Base-by-base conservation (phyloP, 73 alveolate genomes). In the Uronychia setigera region DNA sequence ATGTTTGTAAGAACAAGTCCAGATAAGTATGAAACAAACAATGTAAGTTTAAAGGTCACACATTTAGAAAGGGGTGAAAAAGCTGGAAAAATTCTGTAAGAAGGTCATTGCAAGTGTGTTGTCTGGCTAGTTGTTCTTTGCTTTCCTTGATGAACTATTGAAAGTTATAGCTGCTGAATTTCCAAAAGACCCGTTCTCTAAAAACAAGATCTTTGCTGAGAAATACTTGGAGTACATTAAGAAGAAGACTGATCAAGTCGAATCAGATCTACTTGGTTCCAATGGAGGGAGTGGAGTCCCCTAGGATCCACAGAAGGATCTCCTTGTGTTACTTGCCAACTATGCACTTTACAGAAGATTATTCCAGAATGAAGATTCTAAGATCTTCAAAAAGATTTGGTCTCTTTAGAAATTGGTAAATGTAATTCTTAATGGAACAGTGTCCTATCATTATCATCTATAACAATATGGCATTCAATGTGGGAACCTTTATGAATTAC, bases 331-430 rank as follows among this genome's bases (percentile, higher is more conserved):
- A 31, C 82, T 96, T 26, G 87, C 93, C 59, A 92, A 87, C 78
- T 96, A 96, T 82, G 94, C 97, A 1, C 80, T 96, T 33, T 93
- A 88, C 77, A 79, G 98, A 74, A 93, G 86, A 83, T 79, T 96
- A 25, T 94, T 85, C 58, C 92, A 94, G 31, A 92, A 84, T 27
- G 91, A 86, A 32, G 99, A 96, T 32, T 81, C 83, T 31, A 85
- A 84, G 30, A 59, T 94, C 80, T 96, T 87, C 83, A 96, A 96
- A 84, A 86, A 87, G 83, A 83, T 96, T 9, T 96, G 99, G 99
- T 27, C 93, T 29, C 80, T 96, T 27, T 85, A 93, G 85, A 94
- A 94, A 77, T 19, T 46, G 19, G 67, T 46, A 46, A 46, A 19
- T 19, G 67, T 46, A 19, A 46, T 19, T 46, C 67, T 46, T 19